Evolutionary conservation across 805 yeast species (phyloP), one percentile per base, ranked within the genome.

Genomic region (Ogataea paradorogensis): DNA sequence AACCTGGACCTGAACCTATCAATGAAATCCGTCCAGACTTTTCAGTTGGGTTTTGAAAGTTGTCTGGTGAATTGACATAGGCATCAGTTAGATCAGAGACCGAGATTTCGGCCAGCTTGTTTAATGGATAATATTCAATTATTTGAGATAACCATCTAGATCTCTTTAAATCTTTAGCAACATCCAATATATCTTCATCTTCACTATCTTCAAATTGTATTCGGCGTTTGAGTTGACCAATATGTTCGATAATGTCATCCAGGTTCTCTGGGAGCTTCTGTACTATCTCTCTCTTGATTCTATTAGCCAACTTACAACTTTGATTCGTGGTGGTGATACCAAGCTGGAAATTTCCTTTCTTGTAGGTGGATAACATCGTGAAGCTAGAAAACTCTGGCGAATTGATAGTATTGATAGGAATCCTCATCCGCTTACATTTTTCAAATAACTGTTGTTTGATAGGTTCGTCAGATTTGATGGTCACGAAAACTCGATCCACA

Each of bases 1-100:
- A 78, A 0, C 98, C 98, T 0, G 98, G 97, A 0, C 98, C 98
- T 2, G 96, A 74, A 1, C 98, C 98, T 14, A 91, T 89, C n/a
- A 91, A 69, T 2, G 93, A 76, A 9, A 90, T 82, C 2, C 70
- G 48, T 1, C 95, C 95, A 33, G 53, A 60, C 18, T 48, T 49
- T 3, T 15, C 10, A 9, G 14, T 28, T 3, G 21, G 22, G 2
- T 30, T 15, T 8, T 26, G 9, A 18, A 26, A 27, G 11, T 11
- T 27, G 7, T 27, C 30, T 10, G 20, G 23, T 7, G 29, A 31
- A 20, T 34, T 38, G 6, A 27, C 10, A 33, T 50, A 50, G 4
- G 57, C 44, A 11, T 61, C 59, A 1, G 76, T 60, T 38, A 85
- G 67, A 48, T 82, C 84, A 11, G 75, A 76, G 13, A 84, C 60